These are phyloP conservation scores for Blastobotrys petasosporus DNA, from an alignment of 1,139 yeast species.

Conservation along the genomic window DNA sequence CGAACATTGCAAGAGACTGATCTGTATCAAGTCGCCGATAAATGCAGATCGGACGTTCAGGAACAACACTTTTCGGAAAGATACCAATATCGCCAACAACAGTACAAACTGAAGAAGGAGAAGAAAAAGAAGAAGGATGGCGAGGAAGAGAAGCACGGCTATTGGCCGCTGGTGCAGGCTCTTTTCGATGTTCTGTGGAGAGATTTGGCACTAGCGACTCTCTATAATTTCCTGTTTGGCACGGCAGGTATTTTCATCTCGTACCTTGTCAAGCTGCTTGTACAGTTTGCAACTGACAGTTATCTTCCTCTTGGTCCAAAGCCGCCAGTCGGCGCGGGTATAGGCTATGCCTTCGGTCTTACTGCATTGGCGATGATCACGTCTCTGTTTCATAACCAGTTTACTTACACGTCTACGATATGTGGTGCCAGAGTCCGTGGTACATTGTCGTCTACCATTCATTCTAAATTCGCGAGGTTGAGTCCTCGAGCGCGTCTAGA, in stretches of 20 bases:
- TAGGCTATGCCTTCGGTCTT: neutral
- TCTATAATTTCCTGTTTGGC: neutral
- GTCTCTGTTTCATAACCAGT: neutral
- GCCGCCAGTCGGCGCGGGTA: conserved; percentile 1
- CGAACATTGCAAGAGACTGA: conserved; percentile 3
- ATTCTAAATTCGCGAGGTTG: neutral
- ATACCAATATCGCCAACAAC: neutral
- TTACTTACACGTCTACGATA: neutral
- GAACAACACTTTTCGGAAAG: neutral
- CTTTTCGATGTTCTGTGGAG: conserved; percentile 1
- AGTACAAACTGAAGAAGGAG: neutral
- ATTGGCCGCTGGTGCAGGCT: conserved; percentile 2
- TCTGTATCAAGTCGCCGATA: neutral
- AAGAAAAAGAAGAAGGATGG: neutral
- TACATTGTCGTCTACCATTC: conserved; percentile 1
- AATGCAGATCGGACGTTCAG: conserved; percentile 25
- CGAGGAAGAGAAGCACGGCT: neutral
- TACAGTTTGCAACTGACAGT: neutral
- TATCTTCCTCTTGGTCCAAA: neutral
- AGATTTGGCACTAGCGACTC: neutral
- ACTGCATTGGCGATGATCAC: neutral
- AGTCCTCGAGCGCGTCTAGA: conserved; percentile 41
- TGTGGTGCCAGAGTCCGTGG: conserved; percentile 2
- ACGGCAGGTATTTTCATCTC: neutral
- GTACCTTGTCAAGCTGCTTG: neutral